phyloP scores from a whole-genome alignment of 1,284 basidiomycete species.

The Leccinum brunneo-olivaceum region DNA sequence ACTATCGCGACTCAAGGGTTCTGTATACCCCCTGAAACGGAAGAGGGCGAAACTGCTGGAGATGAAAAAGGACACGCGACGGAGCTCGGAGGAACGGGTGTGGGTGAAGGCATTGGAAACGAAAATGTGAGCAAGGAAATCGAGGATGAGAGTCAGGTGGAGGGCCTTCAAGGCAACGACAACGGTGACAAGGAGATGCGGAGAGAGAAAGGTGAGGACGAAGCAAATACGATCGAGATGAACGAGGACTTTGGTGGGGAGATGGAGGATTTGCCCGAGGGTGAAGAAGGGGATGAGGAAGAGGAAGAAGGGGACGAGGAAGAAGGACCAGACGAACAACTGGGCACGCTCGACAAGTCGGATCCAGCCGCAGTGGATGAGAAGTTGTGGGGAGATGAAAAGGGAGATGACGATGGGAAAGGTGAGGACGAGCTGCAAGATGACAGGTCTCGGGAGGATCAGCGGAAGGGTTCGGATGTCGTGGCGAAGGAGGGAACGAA shows the following conservation, averaged over 20 bases:
- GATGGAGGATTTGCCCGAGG: conserved; percentile 71
- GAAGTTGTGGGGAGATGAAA: conserved; percentile 92
- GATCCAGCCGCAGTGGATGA: conserved; percentile 90
- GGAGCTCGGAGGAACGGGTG: conserved; percentile 67
- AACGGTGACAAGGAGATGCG: conserved; percentile 43
- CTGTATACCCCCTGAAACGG: conserved; percentile 80
- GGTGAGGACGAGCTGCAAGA: conserved; percentile 47
- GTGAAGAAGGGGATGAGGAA: conserved; percentile 44
- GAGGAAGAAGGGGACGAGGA: conserved; percentile 53
- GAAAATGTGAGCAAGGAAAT: conserved; percentile 92
- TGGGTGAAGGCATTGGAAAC: conserved; percentile 79
- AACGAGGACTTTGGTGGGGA: conserved; percentile 76
- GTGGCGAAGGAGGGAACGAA: conserved; percentile 54
- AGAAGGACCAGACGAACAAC: conserved; percentile 71
- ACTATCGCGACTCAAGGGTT: conserved; percentile 85
- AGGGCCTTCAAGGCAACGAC: conserved; percentile 80
- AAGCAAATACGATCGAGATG: conserved; percentile 70
- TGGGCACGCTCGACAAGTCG: conserved; percentile 81
- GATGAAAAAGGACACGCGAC: conserved; percentile 38
- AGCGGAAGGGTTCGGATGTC: conserved; percentile 58
- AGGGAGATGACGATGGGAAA: conserved; percentile 45
- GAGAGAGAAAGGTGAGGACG: conserved; percentile 49
- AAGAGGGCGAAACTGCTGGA: conserved; percentile 43
- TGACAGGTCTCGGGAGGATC: conserved; percentile 42
- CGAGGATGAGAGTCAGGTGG: conserved; percentile 92